Base-by-base conservation (phyloP, 441 rosid species). In the Capsella rubella region DNA sequence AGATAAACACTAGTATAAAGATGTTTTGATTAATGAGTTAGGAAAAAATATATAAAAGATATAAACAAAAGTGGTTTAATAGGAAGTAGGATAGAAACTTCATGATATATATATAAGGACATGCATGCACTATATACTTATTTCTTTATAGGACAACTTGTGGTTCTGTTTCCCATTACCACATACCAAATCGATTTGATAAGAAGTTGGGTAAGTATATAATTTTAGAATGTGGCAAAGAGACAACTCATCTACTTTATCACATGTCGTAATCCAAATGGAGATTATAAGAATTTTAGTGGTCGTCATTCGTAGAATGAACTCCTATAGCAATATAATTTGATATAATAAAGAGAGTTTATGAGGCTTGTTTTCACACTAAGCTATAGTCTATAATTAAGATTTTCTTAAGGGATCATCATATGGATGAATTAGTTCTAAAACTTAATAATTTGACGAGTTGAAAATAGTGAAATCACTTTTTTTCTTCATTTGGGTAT, bases 141-240 rank as follows among this genome's bases (percentile, higher is more conserved):
- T 21, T 66, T 67, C 27, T 51, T 21, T n/a, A 29, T 25, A 16
- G 52, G 45, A 50, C 64, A 60, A 69, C 69, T 75, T 68, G 70
- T 35, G 37, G 42, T 53, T 68, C 64, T 68, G 74, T 43, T 18
- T 68, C 64, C 74, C 79, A 61, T 75, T 14, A 68, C 61, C 35
- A 67, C 25, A 60, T 67, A 60, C 46, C 78, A 74, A 60, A 51
- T 51, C 35, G 45, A 47, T 74, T 71, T 74, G 59, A 66, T 52
- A 50, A 52, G 78, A 74, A 67, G 63, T 59, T 74, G 42, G 73
- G 73, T 50, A 66, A 32, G 73, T 60, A 60, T 60, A 60, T 47
- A 51, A 27, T 59, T 74, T 21, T 43, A 8, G 68, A 60, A 72
- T 72, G 69, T 54, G 76, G 56, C 70, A 34, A 43, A 16, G 47